These are phyloP conservation scores for Afroboletus lepidellus DNA, from an alignment of 1,284 basidiomycete species.

Conservation along the genomic window DNA sequence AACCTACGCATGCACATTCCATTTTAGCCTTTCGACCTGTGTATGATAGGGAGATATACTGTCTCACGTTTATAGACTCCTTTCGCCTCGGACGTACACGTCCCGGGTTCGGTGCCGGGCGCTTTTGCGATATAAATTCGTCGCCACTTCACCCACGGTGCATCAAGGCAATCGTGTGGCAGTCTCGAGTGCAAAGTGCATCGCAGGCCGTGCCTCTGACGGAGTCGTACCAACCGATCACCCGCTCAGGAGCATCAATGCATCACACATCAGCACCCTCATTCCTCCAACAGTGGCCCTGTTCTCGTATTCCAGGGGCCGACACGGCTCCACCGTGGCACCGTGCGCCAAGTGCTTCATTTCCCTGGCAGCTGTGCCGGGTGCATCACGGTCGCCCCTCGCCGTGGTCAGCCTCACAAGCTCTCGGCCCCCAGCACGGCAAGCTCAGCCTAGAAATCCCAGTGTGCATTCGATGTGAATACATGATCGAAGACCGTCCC, in stretches of 20 bases:
- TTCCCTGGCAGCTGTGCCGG: not conserved
- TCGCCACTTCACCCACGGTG: not conserved
- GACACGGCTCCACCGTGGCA: not conserved
- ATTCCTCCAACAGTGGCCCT: not conserved
- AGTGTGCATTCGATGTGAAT: not conserved
- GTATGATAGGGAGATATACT: not conserved
- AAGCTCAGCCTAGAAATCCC: not conserved
- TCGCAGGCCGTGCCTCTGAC: not conserved
- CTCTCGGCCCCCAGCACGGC: not conserved
- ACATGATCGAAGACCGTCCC: slow-evolving; percentile 1
- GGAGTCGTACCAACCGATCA: not conserved
- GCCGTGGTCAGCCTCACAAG: not conserved
- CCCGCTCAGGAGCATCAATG: not conserved
- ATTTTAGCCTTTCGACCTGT: not conserved
- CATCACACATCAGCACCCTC: not conserved
- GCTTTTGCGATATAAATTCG: not conserved
- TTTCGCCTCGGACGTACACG: not conserved
- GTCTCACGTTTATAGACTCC: not conserved
- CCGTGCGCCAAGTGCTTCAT: not conserved
- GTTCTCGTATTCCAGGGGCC: not conserved
- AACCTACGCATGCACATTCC: too few species aligned
- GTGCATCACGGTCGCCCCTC: not conserved
- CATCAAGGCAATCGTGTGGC: not conserved
- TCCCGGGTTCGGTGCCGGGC: not conserved
- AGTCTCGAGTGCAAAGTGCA: not conserved